Conservation (phyloP, 148 eudicot genomes). For the Mesembryanthemum crystallinum region DNA sequence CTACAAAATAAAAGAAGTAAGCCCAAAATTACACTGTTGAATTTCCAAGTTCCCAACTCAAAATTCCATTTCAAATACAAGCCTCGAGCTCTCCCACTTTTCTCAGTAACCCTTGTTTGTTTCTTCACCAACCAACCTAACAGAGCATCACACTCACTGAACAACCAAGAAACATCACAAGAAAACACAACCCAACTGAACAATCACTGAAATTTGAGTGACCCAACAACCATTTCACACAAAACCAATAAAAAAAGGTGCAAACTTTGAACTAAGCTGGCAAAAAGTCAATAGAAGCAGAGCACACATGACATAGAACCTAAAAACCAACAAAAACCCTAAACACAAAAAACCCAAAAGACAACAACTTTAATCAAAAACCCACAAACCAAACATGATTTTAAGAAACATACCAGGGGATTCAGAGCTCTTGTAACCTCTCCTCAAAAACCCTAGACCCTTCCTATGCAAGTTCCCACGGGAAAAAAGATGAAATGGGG, state of each 20-base stretch:
- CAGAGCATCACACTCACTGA: slow-evolving; percentile 24
- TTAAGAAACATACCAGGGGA: slow-evolving; percentile 17
- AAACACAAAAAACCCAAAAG: slow-evolving; percentile 12
- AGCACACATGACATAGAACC: slow-evolving; percentile 3
- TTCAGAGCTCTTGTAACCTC: slow-evolving; percentile 3
- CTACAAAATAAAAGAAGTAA: background rate
- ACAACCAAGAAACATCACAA: background rate
- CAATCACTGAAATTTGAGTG: slow-evolving; percentile 1
- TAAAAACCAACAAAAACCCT: slow-evolving; percentile 16
- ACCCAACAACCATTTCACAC: slow-evolving; percentile 18
- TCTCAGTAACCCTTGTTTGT: slow-evolving; percentile 6
- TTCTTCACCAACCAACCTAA: slow-evolving; percentile 15
- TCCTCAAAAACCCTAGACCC: slow-evolving; percentile 38
- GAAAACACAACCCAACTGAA: slow-evolving; percentile 16
- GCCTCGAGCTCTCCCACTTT: background rate
- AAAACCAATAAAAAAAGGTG: slow-evolving; percentile 15
- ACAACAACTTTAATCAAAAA: background rate
- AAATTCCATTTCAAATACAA: slow-evolving; percentile 1
- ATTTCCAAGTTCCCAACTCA: background rate
- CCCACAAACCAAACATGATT: slow-evolving; percentile 16
- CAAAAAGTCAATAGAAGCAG: slow-evolving; percentile 27
- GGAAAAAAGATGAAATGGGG: slow-evolving; percentile 19
- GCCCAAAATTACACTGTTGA: background rate
- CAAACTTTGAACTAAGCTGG: background rate
- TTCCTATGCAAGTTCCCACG: slow-evolving; percentile 18